Conservation (phyloP, 73 alveolate species). For the Tetrahymena elliotti region DNA sequence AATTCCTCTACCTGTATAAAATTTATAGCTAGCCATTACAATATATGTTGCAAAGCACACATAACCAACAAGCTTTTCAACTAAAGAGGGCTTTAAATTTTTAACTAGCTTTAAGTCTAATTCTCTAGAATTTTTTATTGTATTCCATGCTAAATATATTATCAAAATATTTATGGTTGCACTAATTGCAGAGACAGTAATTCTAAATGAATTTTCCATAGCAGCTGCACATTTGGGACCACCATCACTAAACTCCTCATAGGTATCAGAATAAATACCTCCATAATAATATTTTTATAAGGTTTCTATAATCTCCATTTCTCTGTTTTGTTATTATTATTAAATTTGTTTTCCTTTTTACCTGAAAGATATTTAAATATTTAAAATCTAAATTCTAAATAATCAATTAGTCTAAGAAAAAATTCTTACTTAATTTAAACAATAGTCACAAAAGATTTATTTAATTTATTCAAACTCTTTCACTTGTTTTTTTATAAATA, state of each 20-base stretch:
- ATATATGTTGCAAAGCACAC: conserved; percentile 13
- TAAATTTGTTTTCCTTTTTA: not conserved
- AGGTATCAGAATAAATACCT: conserved; percentile 35
- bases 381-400: not conserved
- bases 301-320: not conserved
- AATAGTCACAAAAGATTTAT: not conserved
- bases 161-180: conserved; percentile 1
- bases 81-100: not conserved
- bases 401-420: not conserved
- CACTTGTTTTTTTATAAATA: no score
- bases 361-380: not conserved
- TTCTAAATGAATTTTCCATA: not conserved
- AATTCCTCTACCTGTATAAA: conserved; percentile 40
- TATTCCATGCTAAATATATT: conserved; percentile 10
- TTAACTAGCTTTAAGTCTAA: not conserved
- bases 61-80: conserved; percentile 8
- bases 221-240: conserved; percentile 32
- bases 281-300: not conserved
- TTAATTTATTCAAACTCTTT: no score
- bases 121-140: not conserved
- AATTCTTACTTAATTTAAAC: not conserved
- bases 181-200: conserved; percentile 4
- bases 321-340: not conserved
- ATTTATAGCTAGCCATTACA: conserved; percentile 21
- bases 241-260: conserved; percentile 38